Percentiles rank a stretch among this genome's conserved stretches.
These are phyloP conservation scores for Omphalotus guepiniiformis DNA, from an alignment of 768 basidiomycete genomes.

Conservation along the genomic window DNA sequence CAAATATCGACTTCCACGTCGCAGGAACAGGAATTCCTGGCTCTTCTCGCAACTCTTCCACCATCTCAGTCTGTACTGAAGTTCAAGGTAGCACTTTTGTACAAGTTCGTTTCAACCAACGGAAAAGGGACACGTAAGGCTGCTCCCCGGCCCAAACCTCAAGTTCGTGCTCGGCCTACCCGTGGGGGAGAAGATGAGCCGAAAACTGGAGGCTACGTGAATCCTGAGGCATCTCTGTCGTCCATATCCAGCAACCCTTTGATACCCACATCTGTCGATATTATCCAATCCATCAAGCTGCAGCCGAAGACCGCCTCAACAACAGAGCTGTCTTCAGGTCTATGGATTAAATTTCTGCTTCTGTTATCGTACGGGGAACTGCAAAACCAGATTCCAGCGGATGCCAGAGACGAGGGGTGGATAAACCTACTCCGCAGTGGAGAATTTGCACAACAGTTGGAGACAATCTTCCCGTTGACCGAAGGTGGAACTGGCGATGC, in stretches of 20 bases:
- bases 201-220: conserved; percentile 1
- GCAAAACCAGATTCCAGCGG: conserved; percentile 21
- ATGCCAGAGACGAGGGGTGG: conserved; percentile 28
- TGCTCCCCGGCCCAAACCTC: conserved; percentile 29
- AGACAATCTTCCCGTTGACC: conserved; percentile 22
- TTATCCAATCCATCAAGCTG: conserved; percentile 20
- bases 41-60: conserved; percentile 28
- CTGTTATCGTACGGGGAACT: conserved; percentile 30
- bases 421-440: conserved; percentile 19
- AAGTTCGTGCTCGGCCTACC: conserved; percentile 17
- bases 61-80: conserved; percentile 28
- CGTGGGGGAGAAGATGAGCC: background rate
- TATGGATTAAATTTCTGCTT: conserved; percentile 28
- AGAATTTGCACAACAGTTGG: conserved; percentile 21
- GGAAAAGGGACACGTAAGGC: conserved; percentile 12
- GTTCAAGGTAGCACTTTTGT: conserved; percentile 39
- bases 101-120: conserved; percentile 30
- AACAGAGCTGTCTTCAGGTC: conserved; percentile 10
- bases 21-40: conserved; percentile 18
- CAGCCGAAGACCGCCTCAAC: conserved; percentile 10
- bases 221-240: conserved; percentile 16
- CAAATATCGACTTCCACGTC: conserved; percentile 27
- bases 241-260: conserved; percentile 24
- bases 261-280: conserved; percentile 20
- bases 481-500: conserved; percentile 6